phyloP scores from a whole-genome alignment of 148 eudicot species.

The Chenopodium quinoa region DNA sequence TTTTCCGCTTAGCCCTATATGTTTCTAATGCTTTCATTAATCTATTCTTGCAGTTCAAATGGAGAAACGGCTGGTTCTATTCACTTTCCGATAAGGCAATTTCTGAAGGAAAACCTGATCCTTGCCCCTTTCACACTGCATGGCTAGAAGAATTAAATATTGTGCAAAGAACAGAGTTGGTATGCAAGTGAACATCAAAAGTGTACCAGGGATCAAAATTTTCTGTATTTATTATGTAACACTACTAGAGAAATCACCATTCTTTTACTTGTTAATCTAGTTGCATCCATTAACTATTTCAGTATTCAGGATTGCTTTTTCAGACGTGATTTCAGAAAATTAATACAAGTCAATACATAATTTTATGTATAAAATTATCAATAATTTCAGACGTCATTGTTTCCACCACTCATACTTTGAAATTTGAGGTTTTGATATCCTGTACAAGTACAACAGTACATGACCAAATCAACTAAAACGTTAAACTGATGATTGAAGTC shows the following conservation, averaged over 20 bases:
- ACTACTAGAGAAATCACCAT: neutral
- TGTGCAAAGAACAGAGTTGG: slow-evolving; percentile 28
- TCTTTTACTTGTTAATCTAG: too few relatives aligned
- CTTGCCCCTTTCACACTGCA: slow-evolving; percentile 86
- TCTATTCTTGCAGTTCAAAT: slow-evolving; percentile 62
- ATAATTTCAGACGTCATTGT: too few relatives aligned
- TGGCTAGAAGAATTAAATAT: slow-evolving; percentile 90
- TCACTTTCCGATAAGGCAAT: slow-evolving; percentile 81
- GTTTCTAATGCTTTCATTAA: slow-evolving; percentile 12
- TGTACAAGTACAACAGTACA: too few relatives aligned
- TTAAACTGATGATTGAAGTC: too few relatives aligned
- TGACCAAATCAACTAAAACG: too few relatives aligned
- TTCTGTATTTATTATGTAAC: neutral
- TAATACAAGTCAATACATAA: too few relatives aligned
- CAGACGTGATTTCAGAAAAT: too few relatives aligned
- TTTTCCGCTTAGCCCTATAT: neutral
- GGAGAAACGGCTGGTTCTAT: slow-evolving; percentile 99
- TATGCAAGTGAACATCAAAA: neutral
- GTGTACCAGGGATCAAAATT: neutral
- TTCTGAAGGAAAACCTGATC: slow-evolving; percentile 77
- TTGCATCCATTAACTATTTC: too few relatives aligned
- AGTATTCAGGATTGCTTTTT: too few relatives aligned
- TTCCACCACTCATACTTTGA: too few relatives aligned
- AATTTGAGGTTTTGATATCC: too few relatives aligned
- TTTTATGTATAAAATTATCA: too few relatives aligned